Conservation (phyloP, 2,329 filamentous ascomycete genomes). For the Geosmithia morbida region DNA sequence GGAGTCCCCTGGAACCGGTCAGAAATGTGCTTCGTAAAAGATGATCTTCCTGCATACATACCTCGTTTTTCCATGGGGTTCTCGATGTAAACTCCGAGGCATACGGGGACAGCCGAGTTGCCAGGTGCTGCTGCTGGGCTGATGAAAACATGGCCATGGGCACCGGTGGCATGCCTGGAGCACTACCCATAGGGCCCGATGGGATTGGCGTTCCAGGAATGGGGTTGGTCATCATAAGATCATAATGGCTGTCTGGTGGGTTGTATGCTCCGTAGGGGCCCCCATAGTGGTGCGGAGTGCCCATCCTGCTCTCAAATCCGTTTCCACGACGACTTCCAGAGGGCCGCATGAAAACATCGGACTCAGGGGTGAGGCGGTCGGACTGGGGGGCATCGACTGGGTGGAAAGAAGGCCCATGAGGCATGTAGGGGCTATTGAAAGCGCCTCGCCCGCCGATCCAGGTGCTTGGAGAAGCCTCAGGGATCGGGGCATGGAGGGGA, state of each 20-base stretch:
- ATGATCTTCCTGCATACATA: conserved; percentile 11
- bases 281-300: conserved; percentile 16
- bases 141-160: conserved; percentile 27
- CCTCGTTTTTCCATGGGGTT: conserved; percentile 40
- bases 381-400: conserved; percentile 24
- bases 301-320: conserved; percentile 30
- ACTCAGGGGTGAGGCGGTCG: conserved; percentile 33
- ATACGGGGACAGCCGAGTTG: conserved; percentile 56
- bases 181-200: conserved; percentile 15
- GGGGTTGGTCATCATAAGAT: conserved; percentile 10
- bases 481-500: conserved; percentile 18
- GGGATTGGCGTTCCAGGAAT: conserved; percentile 17
- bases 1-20: conserved; percentile 23
- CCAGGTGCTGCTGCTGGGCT: conserved; percentile 38
- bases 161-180: conserved; percentile 20
- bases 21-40: conserved; percentile 3
- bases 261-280: conserved; percentile 21
- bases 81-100: conserved; percentile 59
- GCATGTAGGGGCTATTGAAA: conserved; percentile 22
- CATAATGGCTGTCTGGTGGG: conserved; percentile 5
- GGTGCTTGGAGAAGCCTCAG: conserved; percentile 17
- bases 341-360: conserved; percentile 30
- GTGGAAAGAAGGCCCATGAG: conserved; percentile 19
- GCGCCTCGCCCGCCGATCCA: conserved; percentile 30
- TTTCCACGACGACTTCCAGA: conserved; percentile 26